Base-by-base conservation (phyloP, 2,329 filamentous ascomycete species). In the Penicillium concentricum region DNA sequence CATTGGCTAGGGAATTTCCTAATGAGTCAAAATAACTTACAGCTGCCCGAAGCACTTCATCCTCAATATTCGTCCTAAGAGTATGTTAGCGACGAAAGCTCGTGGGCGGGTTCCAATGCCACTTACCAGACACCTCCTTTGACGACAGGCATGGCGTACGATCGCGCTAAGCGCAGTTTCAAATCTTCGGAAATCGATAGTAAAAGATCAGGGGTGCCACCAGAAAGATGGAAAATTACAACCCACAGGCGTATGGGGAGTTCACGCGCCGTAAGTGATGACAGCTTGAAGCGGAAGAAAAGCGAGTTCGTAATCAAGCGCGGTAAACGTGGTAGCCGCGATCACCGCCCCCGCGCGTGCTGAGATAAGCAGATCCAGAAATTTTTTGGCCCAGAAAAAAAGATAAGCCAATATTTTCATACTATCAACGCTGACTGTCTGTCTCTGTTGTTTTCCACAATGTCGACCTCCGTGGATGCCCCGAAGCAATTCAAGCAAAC, bases 1-100 rank as follows among this genome's bases (percentile, higher is more conserved):
- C 7, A 4, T 15, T 34, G 50, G 16, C 2, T 13, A 38, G 10
- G 20, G 8, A 4, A 2, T 4, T 50, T 22, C 18, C 20, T 26
- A 9, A 18, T 30, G 5, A 13, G 35, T 44, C 1, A 7, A 4
- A 16, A 26, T 26, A 35, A 65, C 72, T 47, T 70, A 75, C 91
- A 57, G 90, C 89, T 55, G 92, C 92, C 78, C 97, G 97, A 78
- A 99, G 89, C 70, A 97, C 96, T 78, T 99, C 94, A 79, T 99
- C 94, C 82, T 88, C 85, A 63, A 87, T 86, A 65, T 88, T 88
- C 13, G 85, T 87, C 85, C 76, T 78, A 51, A 13, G 20, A 26
- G 28, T 15, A 30, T 28, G 48, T 72, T 61, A 72, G 67, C 37
- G 56, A 30, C 28, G 42, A 41, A 50, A 43, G 30, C 28, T 44